Base-by-base conservation (phyloP, 2,329 filamentous ascomycete genomes). In the Raffaelea albimanens region DNA sequence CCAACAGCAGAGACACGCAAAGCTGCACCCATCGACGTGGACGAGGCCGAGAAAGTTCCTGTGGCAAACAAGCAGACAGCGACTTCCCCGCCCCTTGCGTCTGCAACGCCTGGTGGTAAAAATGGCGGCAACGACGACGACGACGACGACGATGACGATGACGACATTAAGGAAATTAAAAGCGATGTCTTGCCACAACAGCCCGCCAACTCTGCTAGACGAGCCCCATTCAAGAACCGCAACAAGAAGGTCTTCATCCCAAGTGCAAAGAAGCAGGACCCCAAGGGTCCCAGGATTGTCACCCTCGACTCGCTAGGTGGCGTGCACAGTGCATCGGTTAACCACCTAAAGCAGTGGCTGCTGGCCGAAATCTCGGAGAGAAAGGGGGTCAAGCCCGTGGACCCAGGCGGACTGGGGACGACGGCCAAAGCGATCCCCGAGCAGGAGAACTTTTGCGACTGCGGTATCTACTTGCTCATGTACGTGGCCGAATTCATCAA, bases 391-490 rank as follows among this genome's bases (percentile, higher is more conserved):
- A 58, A 68, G 34, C 59, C 77, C 40, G 55, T 63, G 23, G 33
- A 63, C 45, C 59, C 64, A 14, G 31, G 55, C 36, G 58, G 62
- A 3, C 57, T 68, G 25, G 71, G 71, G 4, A 80, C 86, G 70
- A 88, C 80, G 36, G 87, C 86, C 4, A 84, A 78, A 50, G 72
- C 75, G 8, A 83, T 96, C 14, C 91, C 93, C 0, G 67, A 76
- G 51, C 93, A 98, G 62, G 67, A 78, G 43, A 97, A 98, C 59
- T 85, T 76, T 56, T 90, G 79, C 52, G 93, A 98, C 61, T 98
- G 93, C 58, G 93, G 93, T 9, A 69, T 96, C 0, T 98, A 85
- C 56, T 69, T 97, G 3, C 69, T 96, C 4, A 85, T 83, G 2
- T 98, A 97, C 58, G 72, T 95, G 46, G 78, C 88, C 54, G 81